These are phyloP conservation scores for Dactylellina sp. DNA, from an alignment of 2,329 filamentous ascomycete genomes.

Conservation along the genomic window DNA sequence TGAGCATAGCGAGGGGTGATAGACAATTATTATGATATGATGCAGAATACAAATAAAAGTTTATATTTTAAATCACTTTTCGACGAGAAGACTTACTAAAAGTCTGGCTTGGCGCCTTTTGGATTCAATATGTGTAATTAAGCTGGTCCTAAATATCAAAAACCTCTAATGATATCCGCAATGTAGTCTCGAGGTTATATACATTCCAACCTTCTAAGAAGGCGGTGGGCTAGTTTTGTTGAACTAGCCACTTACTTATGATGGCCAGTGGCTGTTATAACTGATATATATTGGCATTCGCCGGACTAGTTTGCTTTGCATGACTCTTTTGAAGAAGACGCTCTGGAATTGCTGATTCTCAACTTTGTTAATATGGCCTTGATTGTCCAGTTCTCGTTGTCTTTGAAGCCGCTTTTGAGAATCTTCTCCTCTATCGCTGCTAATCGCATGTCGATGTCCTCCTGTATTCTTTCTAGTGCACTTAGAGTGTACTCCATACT, in stretches of 20 bases:
- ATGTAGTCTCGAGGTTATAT: no score
- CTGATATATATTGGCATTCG: no score
- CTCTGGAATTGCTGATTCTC: background rate
- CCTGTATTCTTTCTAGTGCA: conserved; percentile 23
- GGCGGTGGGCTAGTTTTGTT: no score
- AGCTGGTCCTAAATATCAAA: no score
- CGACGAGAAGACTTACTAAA: background rate
- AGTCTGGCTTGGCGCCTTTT: no score
- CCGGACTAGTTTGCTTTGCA: no score
- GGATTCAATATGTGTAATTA: no score
- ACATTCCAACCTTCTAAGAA: no score
- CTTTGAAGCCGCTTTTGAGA: background rate
- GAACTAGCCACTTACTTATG: no score
- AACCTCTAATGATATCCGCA: no score
- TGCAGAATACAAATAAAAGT: conserved; percentile 9
- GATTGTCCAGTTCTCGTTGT: conserved; percentile 27
- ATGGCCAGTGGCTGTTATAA: no score
- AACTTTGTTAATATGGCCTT: conserved; percentile 26
- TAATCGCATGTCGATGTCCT: conserved; percentile 11
- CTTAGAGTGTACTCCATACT: conserved; percentile 30
- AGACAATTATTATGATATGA: conserved; percentile 11
- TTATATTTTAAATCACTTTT: background rate
- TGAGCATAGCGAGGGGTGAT: conserved; percentile 23
- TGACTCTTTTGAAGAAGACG: no score
- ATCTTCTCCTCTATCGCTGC: conserved; percentile 9